phyloP scores from a whole-genome alignment of 768 basidiomycete genomes.

The Mycena maculata region DNA sequence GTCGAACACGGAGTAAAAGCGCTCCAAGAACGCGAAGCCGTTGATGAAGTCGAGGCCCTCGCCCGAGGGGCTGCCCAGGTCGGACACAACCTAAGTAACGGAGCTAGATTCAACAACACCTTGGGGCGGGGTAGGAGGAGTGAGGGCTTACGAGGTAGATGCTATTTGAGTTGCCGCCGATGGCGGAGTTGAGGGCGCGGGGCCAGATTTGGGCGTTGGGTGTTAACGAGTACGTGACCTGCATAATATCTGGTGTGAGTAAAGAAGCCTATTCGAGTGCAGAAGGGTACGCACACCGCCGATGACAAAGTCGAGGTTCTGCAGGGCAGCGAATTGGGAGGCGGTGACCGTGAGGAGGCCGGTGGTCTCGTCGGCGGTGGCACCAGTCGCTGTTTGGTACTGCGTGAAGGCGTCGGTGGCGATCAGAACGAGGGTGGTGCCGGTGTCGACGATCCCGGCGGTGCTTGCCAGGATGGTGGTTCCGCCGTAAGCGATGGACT shows the following conservation, averaged over 20 bases:
- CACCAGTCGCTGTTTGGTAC: constrained; percentile 62
- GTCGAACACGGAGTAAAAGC: no score
- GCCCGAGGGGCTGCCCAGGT: constrained; percentile 54
- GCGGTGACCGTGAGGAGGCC: constrained; percentile 66
- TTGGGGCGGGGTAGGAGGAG: neutral
- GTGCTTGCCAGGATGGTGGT: constrained; percentile 57
- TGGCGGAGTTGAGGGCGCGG: constrained; percentile 53
- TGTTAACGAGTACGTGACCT: constrained; percentile 52
- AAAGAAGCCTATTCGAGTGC: neutral
- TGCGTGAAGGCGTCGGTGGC: constrained; percentile 45
- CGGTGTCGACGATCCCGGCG: constrained; percentile 68
- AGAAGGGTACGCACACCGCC: constrained; percentile 52
- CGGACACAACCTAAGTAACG: constrained; percentile 41
- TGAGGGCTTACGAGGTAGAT: constrained; percentile 53
- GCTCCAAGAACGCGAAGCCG: constrained; percentile 66
- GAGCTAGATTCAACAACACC: neutral
- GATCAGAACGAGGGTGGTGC: constrained; percentile 36
- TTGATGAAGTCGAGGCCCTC: constrained; percentile 67
- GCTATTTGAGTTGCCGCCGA: constrained; percentile 50
- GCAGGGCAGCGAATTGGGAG: constrained; percentile 60
- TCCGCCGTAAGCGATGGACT: constrained; percentile 63
- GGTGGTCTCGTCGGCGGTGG: constrained; percentile 47
- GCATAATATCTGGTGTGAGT: neutral
- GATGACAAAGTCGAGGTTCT: constrained; percentile 69
- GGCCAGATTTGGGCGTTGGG: constrained; percentile 54